A percentile compares a stretch with the other conserved stretches of the same genome.
Evolutionary conservation across 2,329 filamentous ascomycete genomes (phyloP).

Genomic region (Aspergillus pseudotamarii): DNA sequence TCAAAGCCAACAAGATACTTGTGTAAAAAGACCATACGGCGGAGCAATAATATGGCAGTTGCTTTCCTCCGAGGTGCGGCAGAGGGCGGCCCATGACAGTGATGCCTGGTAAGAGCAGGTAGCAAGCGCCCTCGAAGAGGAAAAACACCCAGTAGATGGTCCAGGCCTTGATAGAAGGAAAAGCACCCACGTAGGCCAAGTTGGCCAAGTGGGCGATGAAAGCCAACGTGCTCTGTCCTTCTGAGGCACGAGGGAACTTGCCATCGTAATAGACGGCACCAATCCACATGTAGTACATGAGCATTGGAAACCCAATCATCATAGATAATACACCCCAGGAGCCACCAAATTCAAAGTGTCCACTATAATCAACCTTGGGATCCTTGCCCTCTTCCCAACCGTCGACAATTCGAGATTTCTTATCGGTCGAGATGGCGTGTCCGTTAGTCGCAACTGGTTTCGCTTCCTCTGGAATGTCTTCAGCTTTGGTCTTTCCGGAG

Average conservation of each 20-base stretch:
- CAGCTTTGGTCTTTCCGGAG: slow-evolving; percentile 30
- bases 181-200: slow-evolving; percentile 81
- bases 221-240: slow-evolving; percentile 68
- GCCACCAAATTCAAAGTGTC: slow-evolving; percentile 81
- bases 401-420: slow-evolving; percentile 40
- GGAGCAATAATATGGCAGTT: slow-evolving; percentile 93
- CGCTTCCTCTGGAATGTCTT: slow-evolving; percentile 27
- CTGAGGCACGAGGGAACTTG: slow-evolving; percentile 68
- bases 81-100: slow-evolving; percentile 87
- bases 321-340: slow-evolving; percentile 76
- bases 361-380: slow-evolving; percentile 50
- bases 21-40: slow-evolving; percentile 84
- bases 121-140: slow-evolving; percentile 79
- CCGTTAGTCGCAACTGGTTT: slow-evolving; percentile 24
- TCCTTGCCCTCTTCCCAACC: slow-evolving; percentile 46
- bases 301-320: slow-evolving; percentile 88
- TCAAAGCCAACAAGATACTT: slow-evolving; percentile 71
- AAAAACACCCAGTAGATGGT: slow-evolving; percentile 93
- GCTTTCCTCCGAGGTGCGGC: slow-evolving; percentile 77
- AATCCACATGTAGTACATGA: slow-evolving; percentile 99
- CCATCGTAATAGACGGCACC: slow-evolving; percentile 92
- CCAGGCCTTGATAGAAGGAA: slow-evolving; percentile 82
- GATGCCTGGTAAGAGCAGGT: slow-evolving; percentile 84
- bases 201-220: slow-evolving; percentile 72
- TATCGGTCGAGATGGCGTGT: slow-evolving; percentile 21